Conservation (phyloP, 225 moss, liverwort and hornwort genomes). For the Bryum argenteum region DNA sequence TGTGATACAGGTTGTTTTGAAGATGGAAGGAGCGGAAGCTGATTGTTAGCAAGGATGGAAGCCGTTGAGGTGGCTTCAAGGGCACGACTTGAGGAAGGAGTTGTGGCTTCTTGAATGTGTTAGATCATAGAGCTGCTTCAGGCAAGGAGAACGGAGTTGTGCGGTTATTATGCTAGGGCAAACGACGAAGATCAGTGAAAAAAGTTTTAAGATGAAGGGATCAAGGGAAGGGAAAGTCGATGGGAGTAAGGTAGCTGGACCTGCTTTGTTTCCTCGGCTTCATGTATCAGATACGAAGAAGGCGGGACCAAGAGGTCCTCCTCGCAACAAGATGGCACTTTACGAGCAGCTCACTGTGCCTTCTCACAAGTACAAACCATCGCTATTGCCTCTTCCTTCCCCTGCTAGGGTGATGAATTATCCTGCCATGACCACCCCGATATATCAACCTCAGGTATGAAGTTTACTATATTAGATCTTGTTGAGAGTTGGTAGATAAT, state of each 20-base stretch:
- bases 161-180: constrained; percentile 11
- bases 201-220: constrained; percentile 40
- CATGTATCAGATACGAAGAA: constrained; percentile 75
- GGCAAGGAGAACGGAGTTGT: constrained; percentile 10
- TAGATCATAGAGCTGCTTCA: constrained; percentile 10
- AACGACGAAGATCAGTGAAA: constrained; percentile 22
- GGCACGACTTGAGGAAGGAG: neutral
- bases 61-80: too few species aligned
- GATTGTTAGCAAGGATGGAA: too few species aligned
- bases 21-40: too few species aligned
- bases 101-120: constrained; percentile 3
- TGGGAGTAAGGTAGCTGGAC: constrained; percentile 35
- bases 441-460: constrained; percentile 47
- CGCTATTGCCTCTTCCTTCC: constrained; percentile 46
- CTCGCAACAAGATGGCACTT: constrained; percentile 88
- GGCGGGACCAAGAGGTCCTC: constrained; percentile 74
- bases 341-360: constrained; percentile 91
- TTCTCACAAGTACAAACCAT: constrained; percentile 61
- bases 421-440: constrained; percentile 31
- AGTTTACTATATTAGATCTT: constrained; percentile 7
- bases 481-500: neutral
- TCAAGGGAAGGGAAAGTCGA: constrained; percentile 30
- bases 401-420: constrained; percentile 38
- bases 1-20: too few species aligned
- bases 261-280: constrained; percentile 81